Percentiles rank a stretch among this genome's conserved stretches.
Conservation (phyloP, 371 early-diverging fungal genomes). For the Hamiltosporidium tvaerminnensis region DNA sequence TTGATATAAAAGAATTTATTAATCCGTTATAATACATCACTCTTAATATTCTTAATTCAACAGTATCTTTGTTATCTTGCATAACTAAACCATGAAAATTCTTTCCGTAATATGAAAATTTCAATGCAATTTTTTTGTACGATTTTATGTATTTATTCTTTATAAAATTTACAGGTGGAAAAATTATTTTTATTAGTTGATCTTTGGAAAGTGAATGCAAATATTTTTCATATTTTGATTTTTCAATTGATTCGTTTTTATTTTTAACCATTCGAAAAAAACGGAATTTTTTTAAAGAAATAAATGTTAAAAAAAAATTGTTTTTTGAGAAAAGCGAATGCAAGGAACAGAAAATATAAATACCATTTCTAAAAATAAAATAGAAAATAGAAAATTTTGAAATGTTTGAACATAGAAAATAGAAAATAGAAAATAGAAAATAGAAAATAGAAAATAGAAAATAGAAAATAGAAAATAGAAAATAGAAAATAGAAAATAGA, state of each 20-base stretch:
- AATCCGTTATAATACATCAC: constrained; percentile 19
- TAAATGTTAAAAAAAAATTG: too few relatives aligned
- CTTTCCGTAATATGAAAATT: constrained; percentile 28
- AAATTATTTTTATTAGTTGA: not conserved
- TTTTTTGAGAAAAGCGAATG: too few relatives aligned
- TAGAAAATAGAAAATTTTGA: too few relatives aligned
- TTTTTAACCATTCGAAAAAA: not conserved
- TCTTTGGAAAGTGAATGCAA: not conserved
- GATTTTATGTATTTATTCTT: not conserved
- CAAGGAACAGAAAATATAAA: too few relatives aligned
- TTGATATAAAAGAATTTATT: not conserved
- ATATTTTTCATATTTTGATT: not conserved
- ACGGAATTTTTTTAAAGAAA: not conserved
- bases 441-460: too few relatives aligned
- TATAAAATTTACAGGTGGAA: not conserved
- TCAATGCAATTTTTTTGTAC: constrained; percentile 20
- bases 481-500: too few relatives aligned
- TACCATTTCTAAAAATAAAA: too few relatives aligned
- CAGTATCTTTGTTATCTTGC: constrained; percentile 8
- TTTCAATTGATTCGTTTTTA: not conserved
- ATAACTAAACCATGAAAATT: constrained; percentile 22
- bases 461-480: too few relatives aligned
- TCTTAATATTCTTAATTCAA: constrained; percentile 15
- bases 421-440: too few relatives aligned
- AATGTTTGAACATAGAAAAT: too few relatives aligned